Evolutionary conservation across 352 stramenopile species (phyloP), one percentile per base, ranked within the genome.

Genomic region (Phytophthora aleatoria): DNA sequence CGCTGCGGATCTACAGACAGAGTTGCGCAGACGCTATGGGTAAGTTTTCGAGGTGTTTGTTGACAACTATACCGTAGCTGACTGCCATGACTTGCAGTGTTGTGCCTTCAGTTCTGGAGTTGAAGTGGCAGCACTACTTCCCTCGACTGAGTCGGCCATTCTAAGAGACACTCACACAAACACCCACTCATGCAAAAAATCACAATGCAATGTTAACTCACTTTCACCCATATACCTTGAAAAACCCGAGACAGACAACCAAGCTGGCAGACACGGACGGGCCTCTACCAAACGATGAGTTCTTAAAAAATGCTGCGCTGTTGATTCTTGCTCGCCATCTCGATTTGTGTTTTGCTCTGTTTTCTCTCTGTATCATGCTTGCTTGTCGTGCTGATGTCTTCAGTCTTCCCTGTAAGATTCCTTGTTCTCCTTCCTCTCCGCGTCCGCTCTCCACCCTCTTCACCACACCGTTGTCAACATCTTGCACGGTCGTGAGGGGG

Each of bases 21-120:
- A 89, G 49, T 44, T 91, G 7, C 74, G 71, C 16, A 81, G 78
- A 54, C 82, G 82, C 48, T 88, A 89, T 50, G 82, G 79, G 79
- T 91, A 41, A 48, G 74, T 67, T 16, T 11, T 20, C 28, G 12
- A 12, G 7, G 3, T 31, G 20, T 24, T 24, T 9, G 27, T 11
- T 47, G 36, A 20, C 44, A 35, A 52, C 31, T 61, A 20, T 12
- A 41, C 33, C 20, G 12, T 4, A 28, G 43, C 33, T 69, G 20
- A 57, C 38, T 30, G 47, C 5, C 24, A 30, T 53, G 28, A 2
- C 42, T 38, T 45, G 33, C 36, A 90, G 81, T 6, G 62, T 81
- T 28, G 79, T 83, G 20, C 79, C 81, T 26, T 78, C 74, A 15
- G 56, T 87, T 45, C 48, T 90, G 3, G 77, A 86, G 16, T 47